Evolutionary conservation across 129 eudicot genomes (phyloP).

Genomic region (Heracleum sosnowskyi): DNA sequence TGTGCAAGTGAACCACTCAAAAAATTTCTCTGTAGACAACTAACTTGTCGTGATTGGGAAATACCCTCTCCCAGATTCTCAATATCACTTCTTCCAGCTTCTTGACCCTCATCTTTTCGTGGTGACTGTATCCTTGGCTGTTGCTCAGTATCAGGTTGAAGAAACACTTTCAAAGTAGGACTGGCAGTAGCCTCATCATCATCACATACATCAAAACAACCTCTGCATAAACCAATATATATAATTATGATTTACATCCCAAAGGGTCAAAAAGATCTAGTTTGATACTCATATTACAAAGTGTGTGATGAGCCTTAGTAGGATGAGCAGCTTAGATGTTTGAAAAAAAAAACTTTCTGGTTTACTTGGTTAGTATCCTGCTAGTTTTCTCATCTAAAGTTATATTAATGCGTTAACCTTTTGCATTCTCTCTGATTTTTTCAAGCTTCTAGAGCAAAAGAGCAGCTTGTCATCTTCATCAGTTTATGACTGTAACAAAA

Average conservation of each 20-base stretch:
- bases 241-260: not conserved
- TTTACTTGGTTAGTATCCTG: not conserved
- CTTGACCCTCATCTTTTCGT: slow-evolving; percentile 32
- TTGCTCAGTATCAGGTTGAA: slow-evolving; percentile 39
- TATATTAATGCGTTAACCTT: too few species aligned
- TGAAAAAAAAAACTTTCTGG: not conserved
- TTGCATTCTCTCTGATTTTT: not conserved
- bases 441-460: not conserved
- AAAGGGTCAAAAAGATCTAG: not conserved
- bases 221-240: slow-evolving; percentile 43
- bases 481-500: too few species aligned
- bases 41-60: slow-evolving; percentile 29
- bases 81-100: slow-evolving; percentile 37
- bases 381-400: too few species aligned
- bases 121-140: slow-evolving; percentile 26
- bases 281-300: not conserved
- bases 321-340: not conserved
- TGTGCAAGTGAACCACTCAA: slow-evolving; percentile 66
- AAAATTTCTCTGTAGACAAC: slow-evolving; percentile 38
- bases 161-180: slow-evolving; percentile 37
- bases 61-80: slow-evolving; percentile 27
- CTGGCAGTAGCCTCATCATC: slow-evolving; percentile 38
- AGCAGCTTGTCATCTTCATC: too few species aligned
- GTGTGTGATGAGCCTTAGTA: not conserved
- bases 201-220: slow-evolving; percentile 80